Conservation (phyloP, 192 early-diverging fungal species). For the Gonapodya prolifera region DNA sequence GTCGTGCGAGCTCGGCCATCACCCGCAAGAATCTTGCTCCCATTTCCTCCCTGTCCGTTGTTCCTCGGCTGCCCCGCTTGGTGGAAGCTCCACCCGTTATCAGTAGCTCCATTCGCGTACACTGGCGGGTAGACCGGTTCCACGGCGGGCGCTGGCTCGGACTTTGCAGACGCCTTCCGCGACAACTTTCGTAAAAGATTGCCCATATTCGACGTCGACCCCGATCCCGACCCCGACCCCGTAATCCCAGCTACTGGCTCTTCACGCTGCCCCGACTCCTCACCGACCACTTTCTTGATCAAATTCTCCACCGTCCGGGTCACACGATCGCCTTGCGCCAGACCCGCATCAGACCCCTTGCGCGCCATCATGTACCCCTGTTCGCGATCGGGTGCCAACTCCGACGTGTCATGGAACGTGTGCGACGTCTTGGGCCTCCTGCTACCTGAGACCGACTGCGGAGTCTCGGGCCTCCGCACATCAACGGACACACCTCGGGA, state of each 20-base stretch:
- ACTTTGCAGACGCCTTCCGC: not conserved
- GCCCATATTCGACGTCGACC: not conserved
- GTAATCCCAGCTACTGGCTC: not conserved
- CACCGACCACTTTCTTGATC: not conserved
- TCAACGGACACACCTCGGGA: not conserved
- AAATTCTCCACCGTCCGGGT: not conserved
- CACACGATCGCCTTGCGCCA: not conserved
- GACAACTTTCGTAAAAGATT: not conserved
- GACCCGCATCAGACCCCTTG: not conserved
- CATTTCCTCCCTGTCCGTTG: not conserved
- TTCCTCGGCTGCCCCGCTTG: too few species aligned
- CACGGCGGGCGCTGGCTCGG: not conserved
- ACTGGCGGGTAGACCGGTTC: too few species aligned
- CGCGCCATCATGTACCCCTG: not conserved
- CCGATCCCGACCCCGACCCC: too few species aligned
- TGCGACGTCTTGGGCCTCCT: not conserved
- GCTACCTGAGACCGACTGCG: not conserved
- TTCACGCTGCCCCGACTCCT: too few species aligned
- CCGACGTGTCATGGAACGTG: not conserved
- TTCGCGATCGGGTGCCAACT: not conserved
- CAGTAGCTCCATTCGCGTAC: not conserved
- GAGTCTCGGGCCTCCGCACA: not conserved
- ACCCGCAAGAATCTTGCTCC: not conserved
- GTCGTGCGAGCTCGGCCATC: not conserved
- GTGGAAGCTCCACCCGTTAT: not conserved